Percentiles rank a stretch among this genome's conserved stretches.
phyloP scores from a whole-genome alignment of 306 rosid species.

The Alnus glutinosa region DNA sequence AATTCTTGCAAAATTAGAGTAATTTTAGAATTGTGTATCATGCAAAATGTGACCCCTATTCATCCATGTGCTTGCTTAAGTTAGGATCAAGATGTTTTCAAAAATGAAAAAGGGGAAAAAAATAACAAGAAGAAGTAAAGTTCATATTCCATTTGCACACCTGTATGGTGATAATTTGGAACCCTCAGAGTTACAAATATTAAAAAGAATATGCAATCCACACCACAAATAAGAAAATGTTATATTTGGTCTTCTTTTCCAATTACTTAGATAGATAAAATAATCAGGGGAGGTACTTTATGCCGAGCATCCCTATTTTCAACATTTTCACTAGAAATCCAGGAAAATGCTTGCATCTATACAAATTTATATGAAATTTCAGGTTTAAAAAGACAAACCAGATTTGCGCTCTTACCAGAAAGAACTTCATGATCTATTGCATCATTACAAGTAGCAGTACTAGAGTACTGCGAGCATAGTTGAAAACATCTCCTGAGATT shows the following conservation, averaged over 20 bases:
- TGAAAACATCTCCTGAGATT: constrained; percentile 26
- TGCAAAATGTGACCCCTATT: too few relatives aligned
- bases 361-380: background rate
- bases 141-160: background rate
- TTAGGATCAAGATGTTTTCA: background rate
- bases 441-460: constrained; percentile 19
- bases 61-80: background rate
- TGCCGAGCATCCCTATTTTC: background rate
- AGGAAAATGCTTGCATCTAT: background rate
- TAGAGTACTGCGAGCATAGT: constrained; percentile 23
- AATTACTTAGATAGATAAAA: background rate
- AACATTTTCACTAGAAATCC: background rate
- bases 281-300: background rate
- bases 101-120: background rate
- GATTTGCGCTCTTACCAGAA: constrained; percentile 32
- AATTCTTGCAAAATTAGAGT: too few relatives aligned
- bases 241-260: background rate
- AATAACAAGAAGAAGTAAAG: too few relatives aligned
- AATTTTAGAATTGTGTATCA: too few relatives aligned
- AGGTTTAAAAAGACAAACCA: background rate
- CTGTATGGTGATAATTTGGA: background rate
- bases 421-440: constrained; percentile 30
- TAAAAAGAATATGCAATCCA: background rate
- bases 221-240: background rate
- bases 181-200: background rate